Conservation (phyloP, 2,329 filamentous ascomycete genomes). For the Ceratocystis albifundus region DNA sequence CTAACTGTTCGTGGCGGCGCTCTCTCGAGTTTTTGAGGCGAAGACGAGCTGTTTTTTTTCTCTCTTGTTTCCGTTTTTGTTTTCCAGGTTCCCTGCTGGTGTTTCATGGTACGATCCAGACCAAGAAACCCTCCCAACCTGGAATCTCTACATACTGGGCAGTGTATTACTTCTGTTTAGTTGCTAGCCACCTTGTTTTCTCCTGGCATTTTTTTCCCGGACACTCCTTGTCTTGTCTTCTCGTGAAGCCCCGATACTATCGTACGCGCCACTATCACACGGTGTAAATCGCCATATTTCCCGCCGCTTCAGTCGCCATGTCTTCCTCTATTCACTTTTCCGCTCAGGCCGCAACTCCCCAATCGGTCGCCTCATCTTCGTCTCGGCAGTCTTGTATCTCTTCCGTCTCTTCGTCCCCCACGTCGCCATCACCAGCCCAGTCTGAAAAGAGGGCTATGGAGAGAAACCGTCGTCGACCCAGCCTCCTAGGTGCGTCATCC, state of each 20-base stretch:
- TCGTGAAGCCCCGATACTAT: not conserved
- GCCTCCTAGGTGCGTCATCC: conserved; percentile 44
- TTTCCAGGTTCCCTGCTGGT: not conserved
- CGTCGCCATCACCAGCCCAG: conserved; percentile 34
- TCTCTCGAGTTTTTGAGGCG: not conserved
- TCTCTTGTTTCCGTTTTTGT: conserved; percentile 1
- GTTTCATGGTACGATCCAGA: conserved; percentile 6
- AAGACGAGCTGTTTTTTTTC: conserved; percentile 11
- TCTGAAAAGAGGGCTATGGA: conserved; percentile 19
- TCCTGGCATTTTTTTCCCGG: not conserved
- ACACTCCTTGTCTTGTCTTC: not conserved
- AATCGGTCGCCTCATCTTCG: conserved; percentile 34
- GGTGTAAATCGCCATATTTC: not conserved
- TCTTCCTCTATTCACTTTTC: conserved; percentile 62
- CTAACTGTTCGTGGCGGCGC: not conserved
- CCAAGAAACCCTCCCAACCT: not conserved
- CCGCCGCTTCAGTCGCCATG: conserved; percentile 35
- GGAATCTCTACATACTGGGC: not conserved
- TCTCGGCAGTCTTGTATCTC: conserved; percentile 28
- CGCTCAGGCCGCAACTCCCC: conserved; percentile 31
- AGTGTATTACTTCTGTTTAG: conserved; percentile 14
- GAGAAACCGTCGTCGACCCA: conserved; percentile 40
- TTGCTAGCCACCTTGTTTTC: not conserved
- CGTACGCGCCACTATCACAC: not conserved
- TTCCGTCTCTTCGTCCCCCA: conserved; percentile 42